Base-by-base conservation (phyloP, 1,284 basidiomycete genomes). In the Ceratobasidium sp. region DNA sequence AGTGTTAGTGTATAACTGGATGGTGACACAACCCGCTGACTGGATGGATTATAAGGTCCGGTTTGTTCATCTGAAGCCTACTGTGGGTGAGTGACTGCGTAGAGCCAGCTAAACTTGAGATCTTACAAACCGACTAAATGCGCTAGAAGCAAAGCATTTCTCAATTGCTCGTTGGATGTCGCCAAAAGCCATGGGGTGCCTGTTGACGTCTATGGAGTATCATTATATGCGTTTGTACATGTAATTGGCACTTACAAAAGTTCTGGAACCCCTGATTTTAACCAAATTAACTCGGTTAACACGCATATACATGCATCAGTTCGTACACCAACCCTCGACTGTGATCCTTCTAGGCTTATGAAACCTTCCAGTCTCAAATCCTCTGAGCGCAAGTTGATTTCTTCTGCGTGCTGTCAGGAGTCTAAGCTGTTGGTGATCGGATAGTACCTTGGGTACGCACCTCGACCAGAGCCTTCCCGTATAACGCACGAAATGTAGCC, bases 91-190 rank as follows among this genome's bases (percentile, higher is more conserved):
- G 46, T 8, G 48, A 33, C 1, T 33, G 27, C 14, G 27, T 20
- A 33, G 20, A 18, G 3, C 4, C n/a, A 35, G 44, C 16, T 1
- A 18, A 0, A 48, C 16, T 35, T 64, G 86, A n/a, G 18, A 23
- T 16, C 85, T 74, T 81, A 93, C 93, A 82, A 92, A 88, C 84
- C 90, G 92, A 23, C 87, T 85, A 83, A 96, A 95, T 5, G 91
- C 87, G 81, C 93, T 94, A 1, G 86, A 83, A 3, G 87, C 83
- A 82, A 97, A 97, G 27, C 86, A 85, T 33, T 85, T 84, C 75
- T 95, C 91, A 79, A 97, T 91, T 46, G 87, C 82, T 12, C 88
- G 88, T 82, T 95, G 93, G 12, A 97, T 84, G 52, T 94, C 93
- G 80, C 92, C 91, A 14, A 83, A 81, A 14, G 89, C 86, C 44